Evolutionary conservation across 257 asterid genomes (phyloP), one percentile per base, ranked within the genome.

Genomic region (Solanum corneliomulleri): DNA sequence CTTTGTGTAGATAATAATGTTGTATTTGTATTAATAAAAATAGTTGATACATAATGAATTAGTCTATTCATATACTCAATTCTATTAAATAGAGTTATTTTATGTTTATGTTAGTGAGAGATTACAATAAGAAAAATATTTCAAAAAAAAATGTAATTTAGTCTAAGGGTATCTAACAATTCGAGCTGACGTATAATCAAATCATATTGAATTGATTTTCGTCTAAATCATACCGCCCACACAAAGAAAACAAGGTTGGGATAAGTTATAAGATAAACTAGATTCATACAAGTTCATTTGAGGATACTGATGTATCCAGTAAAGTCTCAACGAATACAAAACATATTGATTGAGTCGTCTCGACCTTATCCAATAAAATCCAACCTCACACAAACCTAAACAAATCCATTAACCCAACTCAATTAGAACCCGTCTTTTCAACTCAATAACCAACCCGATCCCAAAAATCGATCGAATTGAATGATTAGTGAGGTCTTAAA

Each of bases 301-400:
- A 21, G 29, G 2, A 21, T 60, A 60, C 0, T 0, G 0, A 60
- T 60, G 1, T 1, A 58, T 58, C 6, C 1, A 0, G 0, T 60
- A 60, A 3, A 21, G 0, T 60, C 13, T 1, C 27, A 0, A 9
- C 13, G 6, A 8, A 8, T 58, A 58, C 0, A 58, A 1, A 60
- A 23, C n/a, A 18, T 56, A 60, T 58, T 20, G 27, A 60, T 23
- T 29, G 0, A 56, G 64, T 56, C 4, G 2, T 56, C 11, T 56
- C 14, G 13, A 21, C 1, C 2, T 25, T 3, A 3, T 8, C 11
- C 31, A 2, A 0, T n/a, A 62, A 4, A 62, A n/a, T 5, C 3
- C 18, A 11, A 27, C 18, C 18, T 1, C 4, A 1, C 3, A 64
- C 33, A 2, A 0, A 66, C 35, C 20, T 66, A 5, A 64, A 11